Base-by-base conservation (phyloP, 257 asterid species). In the Primulina huaijiensis region DNA sequence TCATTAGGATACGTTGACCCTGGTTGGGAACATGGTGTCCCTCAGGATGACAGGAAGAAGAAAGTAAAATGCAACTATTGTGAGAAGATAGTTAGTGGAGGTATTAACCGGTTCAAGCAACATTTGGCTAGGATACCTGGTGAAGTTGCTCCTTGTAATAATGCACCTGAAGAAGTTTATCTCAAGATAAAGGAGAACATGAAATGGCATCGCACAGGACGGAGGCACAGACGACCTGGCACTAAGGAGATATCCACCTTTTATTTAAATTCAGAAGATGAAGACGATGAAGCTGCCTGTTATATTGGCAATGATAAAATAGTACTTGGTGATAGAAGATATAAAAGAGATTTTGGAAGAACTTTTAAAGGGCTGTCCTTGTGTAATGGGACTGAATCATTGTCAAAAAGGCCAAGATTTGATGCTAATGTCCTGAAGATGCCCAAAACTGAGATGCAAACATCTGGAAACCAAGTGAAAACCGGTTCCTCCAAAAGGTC, bases 171-270 rank as follows among this genome's bases (percentile, higher is more conserved):
- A 75, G 96, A 91, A 59, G 97, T 89, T 30, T 91, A 85, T 82
- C 79, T 87, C 62, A 87, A 85, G 75, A 91, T 91, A 61, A 89
- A 91, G 82, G 97, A 91, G 35, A 91, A 91, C 81, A 91, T 91
- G 97, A 89, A 85, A 78, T 91, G 97, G 97, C 97, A 91, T 78
- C 95, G 96, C 33, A 87, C 96, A 0, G 96, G 97, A 69, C 80
- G 95, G 81, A 85, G 92, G 83, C 92, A 85, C 72, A 87, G 95
- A 67, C 88, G 84, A 53, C 84, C 87, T 34, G 88, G 86, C 70
- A 73, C 90, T 43, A 87, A 84, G 68, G 97, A 84, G 64, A 53
- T 82, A 34, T 79, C 92, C 21, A 43, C 85, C 43, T 84, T 82
- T 64, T 87, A 82, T 79, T 34, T 73, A 56, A 80, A 82, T 77